These are phyloP conservation scores for Fusarium albosuccineum DNA, from an alignment of 2,329 filamentous ascomycete species.

Conservation along the genomic window DNA sequence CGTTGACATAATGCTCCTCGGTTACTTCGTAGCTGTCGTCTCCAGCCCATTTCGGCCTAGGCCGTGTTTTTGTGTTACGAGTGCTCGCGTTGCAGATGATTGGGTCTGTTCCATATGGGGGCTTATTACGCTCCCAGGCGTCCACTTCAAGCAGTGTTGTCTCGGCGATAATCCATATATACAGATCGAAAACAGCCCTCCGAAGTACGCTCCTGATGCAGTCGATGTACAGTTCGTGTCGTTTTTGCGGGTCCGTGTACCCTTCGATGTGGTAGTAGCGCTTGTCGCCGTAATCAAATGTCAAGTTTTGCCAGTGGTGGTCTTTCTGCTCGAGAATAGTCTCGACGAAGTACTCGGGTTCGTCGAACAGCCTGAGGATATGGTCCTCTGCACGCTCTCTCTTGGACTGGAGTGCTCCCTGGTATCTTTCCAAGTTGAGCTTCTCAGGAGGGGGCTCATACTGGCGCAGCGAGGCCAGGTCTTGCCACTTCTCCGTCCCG, in stretches of 20 bases:
- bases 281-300: conserved; percentile 4
- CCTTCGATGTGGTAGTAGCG: conserved; percentile 1
- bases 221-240: conserved; percentile 32
- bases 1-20: neutral
- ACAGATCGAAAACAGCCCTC: conserved; percentile 39
- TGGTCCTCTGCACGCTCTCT: conserved; percentile 27
- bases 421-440: conserved; percentile 8
- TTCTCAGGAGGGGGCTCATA: conserved; percentile 18
- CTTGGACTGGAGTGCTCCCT: conserved; percentile 11
- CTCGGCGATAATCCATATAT: conserved; percentile 28
- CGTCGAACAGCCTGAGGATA: conserved; percentile 32
- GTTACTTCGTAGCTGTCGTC: too few species aligned
- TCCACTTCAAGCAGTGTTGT: neutral
- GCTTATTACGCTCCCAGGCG: neutral
- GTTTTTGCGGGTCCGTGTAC: conserved; percentile 1
- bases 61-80: neutral
- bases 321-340: conserved; percentile 36
- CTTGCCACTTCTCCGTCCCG: conserved; percentile 18
- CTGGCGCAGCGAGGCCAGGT: conserved; percentile 28
- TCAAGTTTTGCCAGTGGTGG: conserved; percentile 41
- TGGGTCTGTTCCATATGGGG: neutral
- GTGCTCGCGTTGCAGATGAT: neutral
- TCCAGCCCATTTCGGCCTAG: neutral
- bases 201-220: conserved; percentile 33
- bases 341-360: conserved; percentile 37